Base-by-base conservation (phyloP, 148 eudicot genomes). In the Vaccinium darrowii region DNA sequence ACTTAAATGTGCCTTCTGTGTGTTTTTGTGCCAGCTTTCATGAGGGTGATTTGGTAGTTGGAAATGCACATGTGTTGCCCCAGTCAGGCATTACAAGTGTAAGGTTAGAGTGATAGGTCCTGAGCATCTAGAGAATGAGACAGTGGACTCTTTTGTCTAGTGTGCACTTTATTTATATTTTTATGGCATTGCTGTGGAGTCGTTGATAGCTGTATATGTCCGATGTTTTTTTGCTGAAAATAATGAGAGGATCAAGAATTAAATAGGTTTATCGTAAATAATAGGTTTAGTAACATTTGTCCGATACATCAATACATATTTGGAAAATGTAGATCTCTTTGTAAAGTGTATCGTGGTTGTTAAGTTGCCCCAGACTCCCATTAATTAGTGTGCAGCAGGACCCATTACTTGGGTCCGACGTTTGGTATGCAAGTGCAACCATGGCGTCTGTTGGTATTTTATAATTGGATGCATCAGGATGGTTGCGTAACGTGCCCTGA, bases 21-120 rank as follows among this genome's bases (percentile, higher is more conserved):
- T 69, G 43, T 69, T 13, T 30, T 30, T 69, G 74, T 16, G 74
- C 74, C 13, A 11, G 19, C 43, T 30, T 69, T 30, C 33, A 69
- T 30, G 74, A 30, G 74, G 73, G 39, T 69, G 74, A 69, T 27
- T 69, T 69, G 74, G 74, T 69, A 69, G 74, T 69, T 27, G 51
- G 23, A 53, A 15, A 79, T 21, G 27, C 27, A 63, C 19, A 43
- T 52, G 51, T 62, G 33, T 81, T 62, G 73, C 54, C 47, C 3
- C 10, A n/a, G n/a, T 56, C 56, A 21, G 13, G 36, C 51, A 43
- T 43, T 47, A 21, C 56, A 43, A 63, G 39, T 60, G 52, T n/a
- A 81, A 63, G 33, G 21, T 81, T 62, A 62, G 52, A 62, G 65
- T 27, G 33, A 54, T 30, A 53, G 33, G 14, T 30, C 13, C 21